phyloP scores from a whole-genome alignment of 1,284 basidiomycete species.

The Rhodofomes roseus region DNA sequence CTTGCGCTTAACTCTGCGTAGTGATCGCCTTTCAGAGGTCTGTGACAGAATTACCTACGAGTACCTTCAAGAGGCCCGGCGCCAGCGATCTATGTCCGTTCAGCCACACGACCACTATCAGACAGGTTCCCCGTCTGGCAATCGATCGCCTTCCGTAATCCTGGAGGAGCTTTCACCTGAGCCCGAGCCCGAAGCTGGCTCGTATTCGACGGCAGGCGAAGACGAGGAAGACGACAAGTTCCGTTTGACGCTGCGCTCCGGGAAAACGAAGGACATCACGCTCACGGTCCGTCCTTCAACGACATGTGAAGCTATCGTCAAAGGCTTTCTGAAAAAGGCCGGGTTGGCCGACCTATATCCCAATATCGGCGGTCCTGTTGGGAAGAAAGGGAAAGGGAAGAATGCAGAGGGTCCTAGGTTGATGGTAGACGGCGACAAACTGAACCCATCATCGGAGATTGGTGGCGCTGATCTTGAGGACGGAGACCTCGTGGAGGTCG shows the following conservation, averaged over 20 bases:
- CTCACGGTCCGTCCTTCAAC: slow-evolving; percentile 70
- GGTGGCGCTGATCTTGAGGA: slow-evolving; percentile 68
- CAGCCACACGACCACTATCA: slow-evolving; percentile 8
- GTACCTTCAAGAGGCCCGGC: slow-evolving; percentile 47
- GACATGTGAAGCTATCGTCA: slow-evolving; percentile 68
- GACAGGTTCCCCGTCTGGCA: slow-evolving; percentile 15
- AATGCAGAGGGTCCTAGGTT: slow-evolving; percentile 42
- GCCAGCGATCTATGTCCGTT: slow-evolving; percentile 24
- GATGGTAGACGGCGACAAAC: slow-evolving; percentile 65
- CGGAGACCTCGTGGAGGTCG: slow-evolving; percentile 71
- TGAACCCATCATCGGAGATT: slow-evolving; percentile 53
- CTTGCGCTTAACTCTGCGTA: neutral
- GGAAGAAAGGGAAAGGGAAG: slow-evolving; percentile 23
- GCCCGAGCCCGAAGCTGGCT: slow-evolving; percentile 16
- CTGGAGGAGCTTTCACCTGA: slow-evolving; percentile 19
- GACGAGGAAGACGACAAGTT: slow-evolving; percentile 45
- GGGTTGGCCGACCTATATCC: slow-evolving; percentile 54
- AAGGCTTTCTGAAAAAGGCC: slow-evolving; percentile 63
- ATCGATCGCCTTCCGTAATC: slow-evolving; percentile 18
- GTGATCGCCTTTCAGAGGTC: slow-evolving; percentile 42
- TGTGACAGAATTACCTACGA: slow-evolving; percentile 59
- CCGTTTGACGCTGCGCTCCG: slow-evolving; percentile 61
- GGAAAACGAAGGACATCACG: slow-evolving; percentile 47
- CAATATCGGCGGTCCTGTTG: slow-evolving; percentile 8
- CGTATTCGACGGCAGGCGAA: slow-evolving; percentile 21